Conservation (phyloP, 1,284 basidiomycete species). For the Ustilago loliicola region DNA sequence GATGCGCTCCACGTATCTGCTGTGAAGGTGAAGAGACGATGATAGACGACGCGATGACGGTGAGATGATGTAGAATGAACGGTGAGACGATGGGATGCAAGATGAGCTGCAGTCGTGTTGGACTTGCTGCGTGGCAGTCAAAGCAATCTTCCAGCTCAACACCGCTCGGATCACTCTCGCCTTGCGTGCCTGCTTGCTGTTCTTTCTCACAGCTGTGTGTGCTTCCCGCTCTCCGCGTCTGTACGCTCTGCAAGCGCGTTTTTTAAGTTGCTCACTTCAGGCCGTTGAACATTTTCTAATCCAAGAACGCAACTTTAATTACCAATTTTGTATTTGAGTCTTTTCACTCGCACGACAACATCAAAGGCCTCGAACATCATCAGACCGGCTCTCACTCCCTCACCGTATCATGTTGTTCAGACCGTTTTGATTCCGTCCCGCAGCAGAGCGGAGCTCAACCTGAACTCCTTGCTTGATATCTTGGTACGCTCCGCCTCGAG, state of each 20-base stretch:
- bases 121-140: constrained; percentile 27
- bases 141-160: constrained; percentile 31
- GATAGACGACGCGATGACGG: not conserved
- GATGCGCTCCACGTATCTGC: not conserved
- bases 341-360: constrained; percentile 27
- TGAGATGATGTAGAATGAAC: not conserved
- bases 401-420: not conserved
- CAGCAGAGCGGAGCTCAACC: not conserved
- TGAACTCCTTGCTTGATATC: too few species aligned
- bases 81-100: constrained; percentile 3
- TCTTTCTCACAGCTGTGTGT: constrained; percentile 15
- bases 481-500: too few species aligned
- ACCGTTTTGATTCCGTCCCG: not conserved
- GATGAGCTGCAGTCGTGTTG: constrained; percentile 17
- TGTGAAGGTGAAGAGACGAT: not conserved
- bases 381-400: too few species aligned
- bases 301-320: not conserved
- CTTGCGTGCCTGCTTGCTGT: not conserved
- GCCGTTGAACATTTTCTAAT: not conserved
- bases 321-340: not conserved
- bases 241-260: constrained; percentile 8
- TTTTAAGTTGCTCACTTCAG: not conserved
- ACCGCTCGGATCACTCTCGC: constrained; percentile 46
- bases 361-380: not conserved
- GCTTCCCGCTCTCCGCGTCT: constrained; percentile 6